Evolutionary conservation across 1,284 basidiomycete genomes (phyloP), one percentile per base, ranked within the genome.

Genomic region (Leccinum fuscescens): DNA sequence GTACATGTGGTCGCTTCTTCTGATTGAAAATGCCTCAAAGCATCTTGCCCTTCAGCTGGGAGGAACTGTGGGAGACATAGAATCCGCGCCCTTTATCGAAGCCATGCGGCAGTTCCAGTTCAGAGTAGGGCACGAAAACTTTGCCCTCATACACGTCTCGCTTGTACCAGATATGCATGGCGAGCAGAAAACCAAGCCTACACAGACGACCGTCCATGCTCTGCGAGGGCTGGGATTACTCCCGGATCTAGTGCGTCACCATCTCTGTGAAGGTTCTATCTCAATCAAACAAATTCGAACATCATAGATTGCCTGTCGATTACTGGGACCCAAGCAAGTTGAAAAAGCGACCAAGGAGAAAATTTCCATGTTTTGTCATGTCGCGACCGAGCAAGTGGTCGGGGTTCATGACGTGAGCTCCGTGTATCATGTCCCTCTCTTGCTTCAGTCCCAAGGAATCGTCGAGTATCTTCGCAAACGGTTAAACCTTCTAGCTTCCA

Each of bases 71-170:
- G 94, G 94, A 59, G 94, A 97, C 73, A 97, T 97, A 71, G 94
- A 97, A 74, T 96, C 93, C 8, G 94, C 94, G 5, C 97, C 96
- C 4, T 99, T 99, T 76, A 84, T 99, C 60, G 96, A 99, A 77
- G 96, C 96, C 2, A 95, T 99, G 92, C 89, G 96, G 39, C 96
- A 99, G 77, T 99, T 99, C 83, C 94, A 99, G 76, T 99, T 99
- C 83, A 89, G 97, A 60, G 96, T 99, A 29, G 96, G 96, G 22
- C 86, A 93, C 71, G 93, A 96, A 63, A 98, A 99, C 79, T 99
- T 99, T 77, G 96, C 96, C 1, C 85, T 98, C 57, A 92, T 99
- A 65, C 96, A 98, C 70, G 96, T 99, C 61, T 96, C 93, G n/a
- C 87, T 99, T 42, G 95, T 99, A 6, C 96, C 96, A 15, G 93